A percentile compares a stretch with the other conserved stretches of the same genome.
Conservation (phyloP, 805 yeast genomes). For the Danielozyma ontarioensis region DNA sequence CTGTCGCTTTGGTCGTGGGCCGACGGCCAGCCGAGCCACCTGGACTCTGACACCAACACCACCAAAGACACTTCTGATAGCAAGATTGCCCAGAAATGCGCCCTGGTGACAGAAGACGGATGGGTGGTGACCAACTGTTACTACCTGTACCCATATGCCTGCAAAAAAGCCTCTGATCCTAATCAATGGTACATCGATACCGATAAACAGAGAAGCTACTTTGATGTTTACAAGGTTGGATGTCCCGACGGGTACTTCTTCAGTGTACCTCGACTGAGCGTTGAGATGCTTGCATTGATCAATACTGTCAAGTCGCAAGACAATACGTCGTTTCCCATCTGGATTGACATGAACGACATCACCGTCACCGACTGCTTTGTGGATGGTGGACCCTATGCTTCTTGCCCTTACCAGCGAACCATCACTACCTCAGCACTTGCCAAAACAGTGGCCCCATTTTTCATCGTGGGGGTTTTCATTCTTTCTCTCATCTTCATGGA, state of each 20-base stretch:
- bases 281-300: slow-evolving; percentile 26
- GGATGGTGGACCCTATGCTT: slow-evolving; percentile 68
- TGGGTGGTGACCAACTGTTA: slow-evolving; percentile 72
- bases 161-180: slow-evolving; percentile 40
- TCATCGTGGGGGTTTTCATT: slow-evolving; percentile 50
- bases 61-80: slow-evolving; percentile 1
- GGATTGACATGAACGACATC: slow-evolving; percentile 83
- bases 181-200: slow-evolving; percentile 41
- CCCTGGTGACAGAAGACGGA: slow-evolving; percentile 36
- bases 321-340: slow-evolving; percentile 37
- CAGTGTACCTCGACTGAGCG: slow-evolving; percentile 31
- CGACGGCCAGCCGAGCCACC: slow-evolving; percentile 43
- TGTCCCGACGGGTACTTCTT: slow-evolving; percentile 32
- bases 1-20: slow-evolving; percentile 73
- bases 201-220: slow-evolving; percentile 32
- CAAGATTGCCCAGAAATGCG: slow-evolving; percentile 37
- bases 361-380: slow-evolving; percentile 79
- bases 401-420: slow-evolving; percentile 69
- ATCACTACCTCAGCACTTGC: slow-evolving; percentile 53
- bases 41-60: slow-evolving; percentile 1
- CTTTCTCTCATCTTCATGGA: slow-evolving; percentile 48
- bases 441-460: slow-evolving; percentile 62
- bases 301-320: slow-evolving; percentile 21
- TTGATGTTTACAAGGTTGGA: slow-evolving; percentile 28
- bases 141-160: slow-evolving; percentile 45